Evolutionary conservation across 257 asterid genomes (phyloP).

Genomic region (Scutellaria galericulata): DNA sequence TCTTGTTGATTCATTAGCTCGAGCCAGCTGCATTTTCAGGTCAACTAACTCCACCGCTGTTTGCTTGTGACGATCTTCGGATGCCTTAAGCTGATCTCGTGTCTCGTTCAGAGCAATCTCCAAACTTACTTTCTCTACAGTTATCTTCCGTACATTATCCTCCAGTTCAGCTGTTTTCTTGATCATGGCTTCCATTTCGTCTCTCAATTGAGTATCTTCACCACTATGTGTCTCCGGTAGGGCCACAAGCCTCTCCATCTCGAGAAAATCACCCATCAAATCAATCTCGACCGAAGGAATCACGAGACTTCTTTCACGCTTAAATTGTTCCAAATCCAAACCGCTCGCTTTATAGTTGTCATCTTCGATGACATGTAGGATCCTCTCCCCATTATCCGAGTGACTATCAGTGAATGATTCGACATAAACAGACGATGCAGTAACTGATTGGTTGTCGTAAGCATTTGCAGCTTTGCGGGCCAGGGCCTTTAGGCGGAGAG

Average conservation of each 20-base stretch:
- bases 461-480: constrained; percentile 46
- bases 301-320: constrained; percentile 43
- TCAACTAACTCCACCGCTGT: constrained; percentile 44
- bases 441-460: constrained; percentile 46
- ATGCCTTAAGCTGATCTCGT: constrained; percentile 56
- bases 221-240: constrained; percentile 43
- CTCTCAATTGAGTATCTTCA: constrained; percentile 36
- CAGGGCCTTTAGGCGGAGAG: constrained; percentile 62
- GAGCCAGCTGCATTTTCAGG: constrained; percentile 51
- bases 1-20: constrained; percentile 56
- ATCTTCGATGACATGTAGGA: constrained; percentile 36
- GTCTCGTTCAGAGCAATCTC: constrained; percentile 53
- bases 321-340: constrained; percentile 42
- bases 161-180: constrained; percentile 51
- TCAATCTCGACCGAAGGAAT: constrained; percentile 57
- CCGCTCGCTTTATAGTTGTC: constrained; percentile 42
- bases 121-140: constrained; percentile 56
- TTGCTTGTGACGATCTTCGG: constrained; percentile 59
- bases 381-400: constrained; percentile 62
- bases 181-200: constrained; percentile 48
- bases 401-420: constrained; percentile 67
- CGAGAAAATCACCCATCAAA: constrained; percentile 92
- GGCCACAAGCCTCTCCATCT: constrained; percentile 85
- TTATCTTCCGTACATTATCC: constrained; percentile 52
- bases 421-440: constrained; percentile 57